These are phyloP conservation scores for Phytomonas sp. DNA, from an alignment of 208 protist genomes.

Conservation along the genomic window DNA sequence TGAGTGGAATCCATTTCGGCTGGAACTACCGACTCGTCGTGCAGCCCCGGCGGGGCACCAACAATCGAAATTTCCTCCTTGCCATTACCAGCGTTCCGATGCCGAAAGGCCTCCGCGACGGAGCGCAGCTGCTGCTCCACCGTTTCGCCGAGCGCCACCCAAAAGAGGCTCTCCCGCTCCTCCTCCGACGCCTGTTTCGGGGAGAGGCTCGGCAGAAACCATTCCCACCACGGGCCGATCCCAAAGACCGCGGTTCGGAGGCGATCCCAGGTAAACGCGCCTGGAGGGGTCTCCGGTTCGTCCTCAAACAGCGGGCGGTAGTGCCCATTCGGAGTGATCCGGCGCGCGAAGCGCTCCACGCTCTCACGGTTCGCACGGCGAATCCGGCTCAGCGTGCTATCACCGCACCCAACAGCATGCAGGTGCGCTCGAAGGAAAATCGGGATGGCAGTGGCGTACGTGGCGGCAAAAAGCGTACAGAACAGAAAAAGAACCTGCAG, in stretches of 20 bases:
- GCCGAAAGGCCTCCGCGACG: conserved; percentile 20
- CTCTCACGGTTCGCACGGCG: conserved; percentile 14
- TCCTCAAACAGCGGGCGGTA: conserved; percentile 15
- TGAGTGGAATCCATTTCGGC: not conserved
- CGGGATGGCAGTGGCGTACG: not conserved
- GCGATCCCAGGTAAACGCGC: conserved; percentile 18
- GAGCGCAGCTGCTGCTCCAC: conserved; percentile 35
- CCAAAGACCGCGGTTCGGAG: conserved; percentile 25
- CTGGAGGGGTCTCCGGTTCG: conserved; percentile 9
- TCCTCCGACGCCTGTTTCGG: conserved; percentile 19
- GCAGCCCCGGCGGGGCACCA: not conserved
- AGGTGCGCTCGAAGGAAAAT: conserved; percentile 5
- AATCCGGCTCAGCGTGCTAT: conserved; percentile 17
- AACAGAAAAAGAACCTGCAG: not conserved
- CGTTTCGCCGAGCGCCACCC: conserved; percentile 20
- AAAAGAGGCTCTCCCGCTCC: conserved; percentile 36
- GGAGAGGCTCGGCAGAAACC: conserved; percentile 25
- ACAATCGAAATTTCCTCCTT: not conserved
- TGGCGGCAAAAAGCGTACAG: not conserved
- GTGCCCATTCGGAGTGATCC: conserved; percentile 7
- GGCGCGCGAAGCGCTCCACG: conserved; percentile 7
- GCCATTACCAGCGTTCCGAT: conserved; percentile 6
- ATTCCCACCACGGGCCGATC: conserved; percentile 11
- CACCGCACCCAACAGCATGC: conserved; percentile 12
- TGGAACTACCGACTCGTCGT: not conserved